A percentile compares a stretch with the other conserved stretches of the same genome.
Evolutionary conservation across 345 rosid species (phyloP).

Genomic region (Dipteronia sinensis): DNA sequence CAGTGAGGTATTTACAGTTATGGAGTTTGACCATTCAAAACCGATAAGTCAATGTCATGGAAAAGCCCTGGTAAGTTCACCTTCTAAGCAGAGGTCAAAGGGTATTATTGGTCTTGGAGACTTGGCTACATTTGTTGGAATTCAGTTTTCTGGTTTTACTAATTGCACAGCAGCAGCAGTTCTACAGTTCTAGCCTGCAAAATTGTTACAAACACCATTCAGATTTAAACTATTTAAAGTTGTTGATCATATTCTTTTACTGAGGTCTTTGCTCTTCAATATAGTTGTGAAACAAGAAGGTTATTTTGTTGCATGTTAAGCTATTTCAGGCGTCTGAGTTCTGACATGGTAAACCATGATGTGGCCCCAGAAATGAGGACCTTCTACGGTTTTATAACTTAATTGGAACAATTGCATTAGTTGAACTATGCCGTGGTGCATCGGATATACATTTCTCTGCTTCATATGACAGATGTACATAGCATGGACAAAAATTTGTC

Average conservation of each 20-base stretch:
- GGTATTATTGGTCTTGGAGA: not conserved
- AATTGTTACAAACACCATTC: not conserved
- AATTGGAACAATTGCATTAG: not conserved
- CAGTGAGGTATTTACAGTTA: conserved; percentile 55
- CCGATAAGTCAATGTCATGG: conserved; percentile 64
- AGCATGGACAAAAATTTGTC: not conserved
- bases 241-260: not conserved
- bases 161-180: not conserved
- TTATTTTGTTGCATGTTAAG: not conserved
- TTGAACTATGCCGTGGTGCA: not conserved
- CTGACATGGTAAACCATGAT: not conserved
- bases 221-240: not conserved
- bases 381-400: not conserved
- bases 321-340: not conserved
- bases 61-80: conserved; percentile 55
- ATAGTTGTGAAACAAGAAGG: not conserved
- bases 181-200: not conserved
- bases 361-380: not conserved
- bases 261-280: no score
- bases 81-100: not conserved
- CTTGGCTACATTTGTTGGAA: not conserved
- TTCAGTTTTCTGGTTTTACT: not conserved
- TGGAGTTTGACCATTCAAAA: conserved; percentile 79
- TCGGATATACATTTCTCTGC: not conserved
- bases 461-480: not conserved